phyloP scores from a whole-genome alignment of 2,329 filamentous ascomycete species.

The Penicillium sp. region DNA sequence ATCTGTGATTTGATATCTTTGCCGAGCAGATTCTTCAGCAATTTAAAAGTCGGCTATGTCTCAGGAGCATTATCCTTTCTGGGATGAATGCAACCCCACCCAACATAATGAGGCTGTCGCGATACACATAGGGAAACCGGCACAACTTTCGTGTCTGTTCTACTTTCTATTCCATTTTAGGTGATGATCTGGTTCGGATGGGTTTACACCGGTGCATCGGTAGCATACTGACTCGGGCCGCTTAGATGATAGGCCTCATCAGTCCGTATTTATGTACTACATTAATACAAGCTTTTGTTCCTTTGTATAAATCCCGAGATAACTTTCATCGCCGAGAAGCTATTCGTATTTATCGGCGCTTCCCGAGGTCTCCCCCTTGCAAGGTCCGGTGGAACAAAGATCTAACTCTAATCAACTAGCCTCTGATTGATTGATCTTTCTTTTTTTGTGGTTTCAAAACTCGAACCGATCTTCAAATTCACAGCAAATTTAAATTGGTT shows the following conservation, averaged over 20 bases:
- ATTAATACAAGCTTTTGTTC: no score
- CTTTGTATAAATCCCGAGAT: no score
- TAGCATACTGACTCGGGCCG: not conserved
- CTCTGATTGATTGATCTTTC: not conserved
- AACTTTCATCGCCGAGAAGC: not conserved
- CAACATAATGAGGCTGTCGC: conserved; percentile 3
- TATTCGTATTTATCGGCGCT: no score
- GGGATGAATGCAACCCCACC: conserved; percentile 6
- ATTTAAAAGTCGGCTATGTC: not conserved
- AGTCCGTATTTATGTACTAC: not conserved
- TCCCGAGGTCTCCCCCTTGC: no score
- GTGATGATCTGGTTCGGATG: not conserved
- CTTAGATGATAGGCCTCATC: not conserved
- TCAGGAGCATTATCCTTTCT: not conserved
- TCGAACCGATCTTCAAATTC: not conserved
- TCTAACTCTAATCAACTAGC: no score
- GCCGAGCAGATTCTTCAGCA: not conserved
- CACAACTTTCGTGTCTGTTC: not conserved
- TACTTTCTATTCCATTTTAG: not conserved
- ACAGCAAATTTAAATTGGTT: not conserved
- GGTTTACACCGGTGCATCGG: not conserved
- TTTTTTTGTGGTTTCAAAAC: not conserved
- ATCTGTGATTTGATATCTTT: not conserved
- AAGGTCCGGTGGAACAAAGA: no score
- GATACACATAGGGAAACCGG: not conserved